Conservation (phyloP, 1,139 yeast genomes). For the Trichomonascaceae sp. region DNA sequence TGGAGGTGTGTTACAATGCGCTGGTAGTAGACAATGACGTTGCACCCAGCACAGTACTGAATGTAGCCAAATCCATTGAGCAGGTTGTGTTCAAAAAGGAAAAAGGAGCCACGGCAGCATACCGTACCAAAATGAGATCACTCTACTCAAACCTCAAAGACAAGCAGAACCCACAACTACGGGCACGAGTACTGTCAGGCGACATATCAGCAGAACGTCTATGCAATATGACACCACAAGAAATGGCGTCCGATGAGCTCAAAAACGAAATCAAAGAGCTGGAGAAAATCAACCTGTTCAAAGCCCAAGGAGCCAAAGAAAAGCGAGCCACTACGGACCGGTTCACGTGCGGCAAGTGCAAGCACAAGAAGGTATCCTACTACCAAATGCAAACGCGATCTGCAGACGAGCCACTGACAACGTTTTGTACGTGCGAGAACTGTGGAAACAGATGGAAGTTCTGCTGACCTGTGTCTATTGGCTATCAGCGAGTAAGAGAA, state of each 20-base stretch:
- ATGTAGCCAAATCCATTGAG: constrained; percentile 62
- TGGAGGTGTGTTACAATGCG: constrained; percentile 77
- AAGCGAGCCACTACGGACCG: constrained; percentile 93
- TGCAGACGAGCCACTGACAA: constrained; percentile 97
- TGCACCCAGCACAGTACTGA: constrained; percentile 44
- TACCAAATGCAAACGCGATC: constrained; percentile 97
- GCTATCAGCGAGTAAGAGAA: too few relatives aligned
- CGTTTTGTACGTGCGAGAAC: constrained; percentile 93
- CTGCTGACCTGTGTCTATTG: constrained; percentile 13
- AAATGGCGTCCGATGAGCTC: constrained; percentile 82
- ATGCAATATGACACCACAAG: constrained; percentile 77
- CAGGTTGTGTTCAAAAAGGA: constrained; percentile 49
- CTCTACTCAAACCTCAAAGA: constrained; percentile 77
- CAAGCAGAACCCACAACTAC: constrained; percentile 74
- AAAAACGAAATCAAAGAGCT: constrained; percentile 76
- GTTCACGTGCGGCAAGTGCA: constrained; percentile 95
- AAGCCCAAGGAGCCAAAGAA: constrained; percentile 97
- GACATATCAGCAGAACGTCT: constrained; percentile 52
- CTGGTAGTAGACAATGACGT: constrained; percentile 67
- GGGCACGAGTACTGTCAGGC: constrained; percentile 54
- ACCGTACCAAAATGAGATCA: constrained; percentile 71
- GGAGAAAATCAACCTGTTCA: constrained; percentile 79
- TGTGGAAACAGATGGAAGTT: constrained; percentile 98
- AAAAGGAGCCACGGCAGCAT: constrained; percentile 39
- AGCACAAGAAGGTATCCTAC: constrained; percentile 89